Base-by-base conservation (phyloP, 208 protist genomes). In the Vickermania ingenoplastis region DNA sequence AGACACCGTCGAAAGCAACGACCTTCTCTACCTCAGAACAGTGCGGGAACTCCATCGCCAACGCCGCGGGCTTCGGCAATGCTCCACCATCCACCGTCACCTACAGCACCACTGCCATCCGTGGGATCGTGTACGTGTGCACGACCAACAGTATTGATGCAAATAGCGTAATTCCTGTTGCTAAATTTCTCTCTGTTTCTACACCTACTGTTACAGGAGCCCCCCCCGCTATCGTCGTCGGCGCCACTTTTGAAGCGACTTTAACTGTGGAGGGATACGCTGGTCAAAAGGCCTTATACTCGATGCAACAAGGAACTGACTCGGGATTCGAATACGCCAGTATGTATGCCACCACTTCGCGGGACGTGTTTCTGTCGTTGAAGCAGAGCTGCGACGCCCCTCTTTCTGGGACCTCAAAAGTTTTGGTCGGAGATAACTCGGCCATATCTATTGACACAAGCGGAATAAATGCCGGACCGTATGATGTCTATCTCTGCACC, bases 121-220 rank as follows among this genome's bases (percentile, higher is more conserved):
- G 48, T 45, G 76, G 76, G 27, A 26, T 84, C 1, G 71, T 74
- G 53, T 77, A 75, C 63, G 57, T 88, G 23, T 88, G 81, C 69
- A 75, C 75, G 31, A 50, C 58, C n/a, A 31, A 63, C 62, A 75
- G 29, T 25, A 23, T 67, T 25, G 31, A 1, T 52, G 54, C 30
- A 23, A 0, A n/a, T 26, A 0, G 29, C 14, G 45, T 63, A 30
- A 30, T 75, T 1, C 53, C 75, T 11, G 58, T 84, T 25, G 77
- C 64, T 13, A 17, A 22, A 23, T 65, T 89, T 62, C 70, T 89
- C 45, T 73, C 75, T 28, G 66, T 89, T 48, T 73, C 74, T 52
- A 64, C 75, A 53, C 81, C 81, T 2, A 27, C 41, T 26, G 66
- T 77, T 23, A 61, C 29, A 25, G 57, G 60, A 17, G 64, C 70